phyloP scores from a whole-genome alignment of 805 yeast species.

The Saccharomycopsis malanga region DNA sequence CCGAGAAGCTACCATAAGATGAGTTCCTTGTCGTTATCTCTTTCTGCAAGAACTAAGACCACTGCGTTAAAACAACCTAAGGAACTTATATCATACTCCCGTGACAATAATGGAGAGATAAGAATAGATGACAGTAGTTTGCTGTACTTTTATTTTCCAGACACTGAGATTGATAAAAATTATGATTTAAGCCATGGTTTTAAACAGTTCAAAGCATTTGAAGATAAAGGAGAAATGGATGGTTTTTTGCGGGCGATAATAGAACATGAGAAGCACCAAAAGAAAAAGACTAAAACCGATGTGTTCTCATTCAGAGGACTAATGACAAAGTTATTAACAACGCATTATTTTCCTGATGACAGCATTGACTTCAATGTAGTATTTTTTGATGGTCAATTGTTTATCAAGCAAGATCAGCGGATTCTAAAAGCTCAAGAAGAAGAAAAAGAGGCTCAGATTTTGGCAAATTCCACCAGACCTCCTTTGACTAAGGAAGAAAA shows the following conservation, averaged over 20 bases:
- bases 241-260: constrained; percentile 49
- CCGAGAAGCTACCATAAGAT: too few relatives aligned
- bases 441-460: constrained; percentile 1
- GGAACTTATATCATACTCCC: constrained; percentile 63
- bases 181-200: constrained; percentile 63
- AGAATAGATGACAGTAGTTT: constrained; percentile 42
- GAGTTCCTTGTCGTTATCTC: too few relatives aligned
- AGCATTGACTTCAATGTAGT: constrained; percentile 55
- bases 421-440: neutral
- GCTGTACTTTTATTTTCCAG: constrained; percentile 77
- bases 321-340: constrained; percentile 62
- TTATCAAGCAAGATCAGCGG: constrained; percentile 41
- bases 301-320: constrained; percentile 82
- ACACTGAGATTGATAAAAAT: constrained; percentile 51
- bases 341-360: constrained; percentile 55
- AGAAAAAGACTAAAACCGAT: constrained; percentile 47
- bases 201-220: constrained; percentile 48
- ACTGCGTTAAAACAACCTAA: constrained; percentile 80
- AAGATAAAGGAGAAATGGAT: constrained; percentile 50
- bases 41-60: constrained; percentile 42
- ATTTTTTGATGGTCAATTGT: constrained; percentile 68
- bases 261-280: constrained; percentile 41
- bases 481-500: constrained; percentile 23
- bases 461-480: neutral
- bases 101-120: constrained; percentile 50